These are phyloP conservation scores for Pilatotrama ljubarskyi DNA, from an alignment of 768 basidiomycete genomes.

Conservation along the genomic window DNA sequence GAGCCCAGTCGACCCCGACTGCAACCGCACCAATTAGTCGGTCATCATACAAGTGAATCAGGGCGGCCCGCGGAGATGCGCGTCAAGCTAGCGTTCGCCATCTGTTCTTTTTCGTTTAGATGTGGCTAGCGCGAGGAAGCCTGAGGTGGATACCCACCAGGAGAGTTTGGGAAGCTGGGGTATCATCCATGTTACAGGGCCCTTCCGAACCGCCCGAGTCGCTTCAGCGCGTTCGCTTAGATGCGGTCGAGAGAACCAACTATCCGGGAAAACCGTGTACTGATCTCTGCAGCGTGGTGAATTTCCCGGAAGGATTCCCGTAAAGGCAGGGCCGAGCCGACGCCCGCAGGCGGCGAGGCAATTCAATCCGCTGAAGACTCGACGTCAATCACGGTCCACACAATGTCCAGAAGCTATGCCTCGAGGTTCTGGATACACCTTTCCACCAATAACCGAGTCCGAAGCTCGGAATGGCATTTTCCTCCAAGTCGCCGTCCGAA, in stretches of 20 bases:
- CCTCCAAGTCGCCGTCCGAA: slow-evolving; percentile 14
- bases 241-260: neutral
- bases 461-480: slow-evolving; percentile 2
- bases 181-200: neutral
- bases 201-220: neutral
- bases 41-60: slow-evolving; percentile 13
- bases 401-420: slow-evolving; percentile 20
- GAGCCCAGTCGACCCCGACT: neutral
- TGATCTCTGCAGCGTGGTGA: neutral
- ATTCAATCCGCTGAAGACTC: slow-evolving; percentile 11
- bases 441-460: slow-evolving; percentile 10
- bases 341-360: neutral
- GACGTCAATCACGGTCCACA: slow-evolving; percentile 19
- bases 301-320: neutral
- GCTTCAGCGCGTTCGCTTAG: neutral
- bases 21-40: neutral
- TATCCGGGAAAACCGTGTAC: slow-evolving; percentile 2
- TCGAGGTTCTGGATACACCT: slow-evolving; percentile 7
- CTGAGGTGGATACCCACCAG: neutral
- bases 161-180: neutral
- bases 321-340: slow-evolving; percentile 3
- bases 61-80: slow-evolving; percentile 4
- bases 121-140: neutral
- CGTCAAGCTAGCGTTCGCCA: neutral
- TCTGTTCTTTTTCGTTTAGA: neutral